Conservation (phyloP, 2,329 filamentous ascomycete species). For the Nigrograna mackinnonii region DNA sequence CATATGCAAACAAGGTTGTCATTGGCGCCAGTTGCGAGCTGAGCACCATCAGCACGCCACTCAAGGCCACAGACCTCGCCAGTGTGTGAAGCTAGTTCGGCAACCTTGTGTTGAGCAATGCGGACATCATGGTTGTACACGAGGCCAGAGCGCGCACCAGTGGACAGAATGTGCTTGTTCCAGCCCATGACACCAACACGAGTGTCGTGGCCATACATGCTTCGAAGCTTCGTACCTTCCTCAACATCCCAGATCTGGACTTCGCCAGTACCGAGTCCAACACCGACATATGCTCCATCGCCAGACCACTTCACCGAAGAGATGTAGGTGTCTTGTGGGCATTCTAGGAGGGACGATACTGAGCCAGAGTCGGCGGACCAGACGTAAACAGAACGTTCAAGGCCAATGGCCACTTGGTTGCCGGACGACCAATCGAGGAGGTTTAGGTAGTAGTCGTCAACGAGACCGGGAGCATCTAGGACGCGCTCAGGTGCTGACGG, state of each 20-base stretch:
- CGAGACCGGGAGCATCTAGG: slow-evolving; percentile 90
- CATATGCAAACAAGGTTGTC: slow-evolving; percentile 99
- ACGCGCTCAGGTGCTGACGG: slow-evolving; percentile 95
- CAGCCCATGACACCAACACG: slow-evolving; percentile 97
- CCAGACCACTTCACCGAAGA: slow-evolving; percentile 99
- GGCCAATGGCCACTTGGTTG: slow-evolving; percentile 96
- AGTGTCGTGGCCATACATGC: slow-evolving; percentile 97
- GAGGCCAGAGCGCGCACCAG: slow-evolving; percentile 89
- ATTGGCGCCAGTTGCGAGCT: slow-evolving; percentile 96
- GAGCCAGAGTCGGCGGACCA: slow-evolving; percentile 96
- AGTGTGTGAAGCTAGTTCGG: slow-evolving; percentile 94
- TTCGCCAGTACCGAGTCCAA: slow-evolving; percentile 92
- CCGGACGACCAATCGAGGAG: slow-evolving; percentile 96
- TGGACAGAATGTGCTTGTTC: slow-evolving; percentile 98
- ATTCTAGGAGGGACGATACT: slow-evolving; percentile 88
- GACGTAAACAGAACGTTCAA: slow-evolving; percentile 96
- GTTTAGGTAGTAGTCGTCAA: slow-evolving; percentile 99
- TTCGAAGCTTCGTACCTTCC: slow-evolving; percentile 91
- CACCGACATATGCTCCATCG: slow-evolving; percentile 93
- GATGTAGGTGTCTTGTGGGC: slow-evolving; percentile 87
- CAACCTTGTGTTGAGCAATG: slow-evolving; percentile 96
- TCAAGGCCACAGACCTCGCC: slow-evolving; percentile 98
- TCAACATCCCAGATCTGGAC: slow-evolving; percentile 99
- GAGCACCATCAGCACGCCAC: slow-evolving; percentile 94
- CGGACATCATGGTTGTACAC: slow-evolving; percentile 99